These are phyloP conservation scores for Pseudohyphozyma bogoriensis DNA, from an alignment of 768 basidiomycete genomes.

Conservation along the genomic window DNA sequence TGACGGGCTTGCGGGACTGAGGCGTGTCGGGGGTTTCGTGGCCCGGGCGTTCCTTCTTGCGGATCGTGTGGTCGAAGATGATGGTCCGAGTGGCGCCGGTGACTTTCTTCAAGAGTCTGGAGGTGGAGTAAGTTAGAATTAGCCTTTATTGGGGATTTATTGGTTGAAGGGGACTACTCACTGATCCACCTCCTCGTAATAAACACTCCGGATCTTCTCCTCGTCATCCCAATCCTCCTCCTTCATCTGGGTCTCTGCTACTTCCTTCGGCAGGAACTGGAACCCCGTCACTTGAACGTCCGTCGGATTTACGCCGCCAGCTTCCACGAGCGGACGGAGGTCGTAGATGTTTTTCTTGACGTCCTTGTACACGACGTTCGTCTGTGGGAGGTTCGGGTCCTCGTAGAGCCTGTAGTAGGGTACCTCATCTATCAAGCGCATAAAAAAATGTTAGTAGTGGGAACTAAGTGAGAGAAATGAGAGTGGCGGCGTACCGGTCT, in stretches of 20 bases:
- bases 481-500: not conserved
- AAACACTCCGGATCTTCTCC: conserved; percentile 47
- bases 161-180: not conserved
- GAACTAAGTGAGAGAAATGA: too few species aligned
- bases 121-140: not conserved
- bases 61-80: conserved; percentile 57
- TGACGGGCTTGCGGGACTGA: conserved; percentile 15
- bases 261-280: conserved; percentile 38
- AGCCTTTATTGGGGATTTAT: not conserved
- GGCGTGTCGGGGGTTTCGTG: conserved; percentile 21
- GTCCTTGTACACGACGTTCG: conserved; percentile 3
- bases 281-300: conserved; percentile 45
- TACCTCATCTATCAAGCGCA: conserved; percentile 2
- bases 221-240: conserved; percentile 47
- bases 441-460: not conserved
- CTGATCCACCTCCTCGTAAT: conserved; percentile 54
- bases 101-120: conserved; percentile 46
- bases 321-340: conserved; percentile 24
- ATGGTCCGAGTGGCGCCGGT: conserved; percentile 54
- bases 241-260: conserved; percentile 21
- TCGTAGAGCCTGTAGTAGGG: conserved; percentile 15
- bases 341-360: conserved; percentile 14
- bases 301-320: conserved; percentile 14
- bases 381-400: not conserved
- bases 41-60: conserved; percentile 4